phyloP scores from a whole-genome alignment of 768 basidiomycete genomes.

The Mycena metata region DNA sequence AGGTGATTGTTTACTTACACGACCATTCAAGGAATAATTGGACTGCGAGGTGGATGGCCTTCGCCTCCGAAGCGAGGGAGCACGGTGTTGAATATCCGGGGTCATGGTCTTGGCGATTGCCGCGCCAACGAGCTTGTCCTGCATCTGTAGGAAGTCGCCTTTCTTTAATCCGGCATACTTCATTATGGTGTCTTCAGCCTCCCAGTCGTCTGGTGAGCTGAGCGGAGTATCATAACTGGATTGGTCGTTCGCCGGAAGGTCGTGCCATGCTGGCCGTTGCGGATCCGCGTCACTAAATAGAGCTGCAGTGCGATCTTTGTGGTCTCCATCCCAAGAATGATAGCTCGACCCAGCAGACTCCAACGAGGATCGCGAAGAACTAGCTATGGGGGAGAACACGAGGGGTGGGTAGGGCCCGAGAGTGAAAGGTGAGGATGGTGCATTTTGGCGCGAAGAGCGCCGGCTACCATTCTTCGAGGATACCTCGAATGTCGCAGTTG shows the following conservation, averaged over 20 bases:
- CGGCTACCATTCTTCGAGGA: conserved; percentile 55
- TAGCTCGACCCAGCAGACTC: conserved; percentile 89
- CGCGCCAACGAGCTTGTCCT: conserved; percentile 80
- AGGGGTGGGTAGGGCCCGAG: conserved; percentile 68
- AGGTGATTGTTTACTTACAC: conserved; percentile 49
- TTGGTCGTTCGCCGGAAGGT: conserved; percentile 63
- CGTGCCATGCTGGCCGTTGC: conserved; percentile 74
- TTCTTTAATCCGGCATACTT: conserved; percentile 78
- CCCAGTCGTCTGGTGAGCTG: conserved; percentile 66
- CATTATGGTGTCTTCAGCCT: conserved; percentile 76
- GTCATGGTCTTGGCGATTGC: conserved; percentile 69
- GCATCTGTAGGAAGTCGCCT: conserved; percentile 77
- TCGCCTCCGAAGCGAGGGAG: conserved; percentile 79
- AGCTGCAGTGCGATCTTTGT: conserved; percentile 64
- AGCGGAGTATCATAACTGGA: conserved; percentile 62
- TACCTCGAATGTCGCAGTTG: conserved; percentile 62
- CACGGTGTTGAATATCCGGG: conserved; percentile 71
- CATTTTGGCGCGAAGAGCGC: conserved; percentile 70
- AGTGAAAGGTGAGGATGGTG: conserved; percentile 64
- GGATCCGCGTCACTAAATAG: conserved; percentile 68
- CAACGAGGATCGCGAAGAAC: conserved; percentile 84
- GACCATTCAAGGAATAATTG: conserved; percentile 72
- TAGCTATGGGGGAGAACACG: conserved; percentile 78
- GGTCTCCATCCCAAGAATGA: conserved; percentile 81
- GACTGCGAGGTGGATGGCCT: conserved; percentile 89